phyloP scores from a whole-genome alignment of 345 rosid genomes.

The Pseudoturritis turrita region DNA sequence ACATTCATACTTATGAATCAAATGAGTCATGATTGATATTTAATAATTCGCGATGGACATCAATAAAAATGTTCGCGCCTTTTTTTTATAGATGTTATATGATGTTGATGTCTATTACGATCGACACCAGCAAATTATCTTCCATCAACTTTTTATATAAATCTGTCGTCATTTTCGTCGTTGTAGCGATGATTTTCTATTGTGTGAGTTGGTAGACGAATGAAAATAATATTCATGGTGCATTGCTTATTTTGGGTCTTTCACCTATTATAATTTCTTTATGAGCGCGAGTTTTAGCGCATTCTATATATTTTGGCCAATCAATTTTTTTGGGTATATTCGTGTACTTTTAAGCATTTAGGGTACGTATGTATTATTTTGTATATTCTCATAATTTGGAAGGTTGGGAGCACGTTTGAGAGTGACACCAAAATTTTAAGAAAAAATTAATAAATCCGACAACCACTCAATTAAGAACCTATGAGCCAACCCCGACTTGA shows the following conservation, averaged over 20 bases:
- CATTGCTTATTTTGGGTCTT: not conserved
- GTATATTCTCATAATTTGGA: not conserved
- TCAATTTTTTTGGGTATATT: not conserved
- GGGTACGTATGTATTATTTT: not conserved
- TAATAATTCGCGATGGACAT: not conserved
- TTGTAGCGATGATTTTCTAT: not conserved
- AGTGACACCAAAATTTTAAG: not conserved
- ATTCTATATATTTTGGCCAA: not conserved
- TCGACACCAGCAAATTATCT: not conserved
- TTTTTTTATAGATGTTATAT: not conserved
- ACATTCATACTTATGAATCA: not conserved
- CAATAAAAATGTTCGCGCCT: not conserved
- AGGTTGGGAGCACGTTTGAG: conserved; percentile 13
- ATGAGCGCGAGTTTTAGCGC: not conserved
- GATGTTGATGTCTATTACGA: not conserved
- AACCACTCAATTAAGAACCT: not conserved
- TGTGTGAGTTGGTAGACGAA: not conserved
- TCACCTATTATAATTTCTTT: not conserved
- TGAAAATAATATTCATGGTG: not conserved
- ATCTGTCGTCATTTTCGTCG: not conserved
- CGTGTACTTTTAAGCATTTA: not conserved
- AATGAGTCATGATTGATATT: not conserved
- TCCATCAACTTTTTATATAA: not conserved
- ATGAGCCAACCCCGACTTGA: not conserved
- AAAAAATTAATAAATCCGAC: not conserved